Evolutionary conservation across 495 filamentous ascomycete species (phyloP), one percentile per base, ranked within the genome.

Genomic region (Aspergillus wentii): DNA sequence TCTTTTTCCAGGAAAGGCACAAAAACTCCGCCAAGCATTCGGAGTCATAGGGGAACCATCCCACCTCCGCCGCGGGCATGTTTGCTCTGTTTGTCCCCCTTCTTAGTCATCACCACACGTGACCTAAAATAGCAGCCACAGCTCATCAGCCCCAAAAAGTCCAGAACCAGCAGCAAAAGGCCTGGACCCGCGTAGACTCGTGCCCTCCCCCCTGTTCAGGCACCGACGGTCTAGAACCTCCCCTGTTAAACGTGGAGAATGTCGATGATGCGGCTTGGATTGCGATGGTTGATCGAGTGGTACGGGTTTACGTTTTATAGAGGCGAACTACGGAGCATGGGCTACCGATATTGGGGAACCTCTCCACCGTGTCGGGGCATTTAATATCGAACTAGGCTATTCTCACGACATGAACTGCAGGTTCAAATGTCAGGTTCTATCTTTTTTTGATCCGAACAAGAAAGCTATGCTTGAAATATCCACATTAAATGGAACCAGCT

Each of bases 21-120:
- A 25, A 25, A 67, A 58, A 39, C 54, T 57, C 54, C 45, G 49
- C 54, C 57, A 59, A 61, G 59, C 55, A 38, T 40, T 52, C 47
- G 54, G 56, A 62, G 51, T 63, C 54, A 65, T 56, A 47, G 43
- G 41, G 40, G 44, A 39, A 20, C 48, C 53, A 52, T 40, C 48
- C 46, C 46, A 41, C 33, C 39, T 31, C 30, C 36, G 36, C 30
- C 35, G 28, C 31, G 22, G 33, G 32, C n/a, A 17, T 41, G 36
- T 49, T 51, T 51, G 42, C 38, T 30, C 14, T 39, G 49, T 66
- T 67, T 64, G 61, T 25, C 30, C 2, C 13, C 19, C 2, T 17
- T 19, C 3, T 17, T 18, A 20, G 5, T 25, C 32, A 20, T 37
- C 38, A 36, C 11, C 17, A 36, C 27, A 45, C 38, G 31, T 46